Percentiles rank a stretch among this genome's conserved stretches.
phyloP scores from a whole-genome alignment of 441 rosid species.

The Gossypium gossypioides region DNA sequence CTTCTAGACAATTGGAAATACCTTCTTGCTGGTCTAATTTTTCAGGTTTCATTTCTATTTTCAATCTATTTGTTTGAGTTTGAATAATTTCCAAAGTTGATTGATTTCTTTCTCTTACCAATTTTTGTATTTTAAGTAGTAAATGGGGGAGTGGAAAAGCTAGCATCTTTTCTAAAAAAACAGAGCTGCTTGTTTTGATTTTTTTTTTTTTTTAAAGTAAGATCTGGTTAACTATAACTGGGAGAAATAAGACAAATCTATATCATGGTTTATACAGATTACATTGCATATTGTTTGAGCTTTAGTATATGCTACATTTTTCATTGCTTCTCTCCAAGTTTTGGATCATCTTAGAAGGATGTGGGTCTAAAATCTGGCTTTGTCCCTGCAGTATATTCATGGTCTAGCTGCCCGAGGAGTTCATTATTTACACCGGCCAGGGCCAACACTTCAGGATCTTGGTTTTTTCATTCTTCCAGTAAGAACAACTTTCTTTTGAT shows the following conservation, averaged over 20 bases:
- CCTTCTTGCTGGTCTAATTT: conserved; percentile 78
- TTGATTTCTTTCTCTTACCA: background rate
- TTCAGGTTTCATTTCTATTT: conserved; percentile 45
- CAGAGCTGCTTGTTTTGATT: background rate
- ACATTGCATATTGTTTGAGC: background rate
- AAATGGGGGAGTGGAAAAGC: background rate
- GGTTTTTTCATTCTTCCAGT: conserved; percentile 91
- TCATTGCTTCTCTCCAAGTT: background rate
- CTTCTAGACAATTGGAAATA: conserved; percentile 84
- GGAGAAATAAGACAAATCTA: conserved; percentile 18
- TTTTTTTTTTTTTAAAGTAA: background rate
- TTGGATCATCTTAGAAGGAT: background rate
- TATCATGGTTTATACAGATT: conserved; percentile 12
- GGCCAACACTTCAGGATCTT: conserved; percentile 75
- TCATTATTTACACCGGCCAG: conserved; percentile 83
- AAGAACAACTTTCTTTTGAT: conserved; percentile 10
- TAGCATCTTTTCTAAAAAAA: background rate
- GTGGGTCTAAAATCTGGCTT: background rate
- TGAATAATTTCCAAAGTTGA: background rate
- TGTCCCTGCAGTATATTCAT: conserved; percentile 68
- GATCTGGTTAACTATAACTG: conserved; percentile 35
- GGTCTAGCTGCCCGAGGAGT: conserved; percentile 96
- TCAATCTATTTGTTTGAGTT: background rate
- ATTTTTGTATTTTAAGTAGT: background rate
- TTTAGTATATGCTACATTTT: background rate